phyloP scores from a whole-genome alignment of 306 rosid genomes.

The Citrullus amarus region DNA sequence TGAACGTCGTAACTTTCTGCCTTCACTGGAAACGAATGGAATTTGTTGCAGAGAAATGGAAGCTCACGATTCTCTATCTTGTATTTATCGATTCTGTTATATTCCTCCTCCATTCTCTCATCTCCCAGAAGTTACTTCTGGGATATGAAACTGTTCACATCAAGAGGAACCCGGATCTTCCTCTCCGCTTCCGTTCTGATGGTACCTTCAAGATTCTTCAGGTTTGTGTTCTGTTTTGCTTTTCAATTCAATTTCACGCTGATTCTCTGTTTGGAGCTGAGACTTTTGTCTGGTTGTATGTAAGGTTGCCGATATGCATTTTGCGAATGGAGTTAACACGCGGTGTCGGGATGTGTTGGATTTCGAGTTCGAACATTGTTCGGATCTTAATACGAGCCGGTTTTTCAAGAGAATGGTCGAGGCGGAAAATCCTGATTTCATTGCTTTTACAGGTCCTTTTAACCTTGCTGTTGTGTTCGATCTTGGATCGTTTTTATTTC shows the following conservation, averaged over 20 bases:
- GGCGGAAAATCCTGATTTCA: constrained; percentile 63
- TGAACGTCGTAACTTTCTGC: not conserved
- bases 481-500: not conserved
- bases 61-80: constrained; percentile 28
- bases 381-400: constrained; percentile 72
- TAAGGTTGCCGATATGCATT: constrained; percentile 95
- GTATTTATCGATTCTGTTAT: constrained; percentile 13
- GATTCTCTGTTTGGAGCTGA: not conserved
- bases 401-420: constrained; percentile 48
- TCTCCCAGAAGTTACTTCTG: constrained; percentile 21
- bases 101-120: constrained; percentile 22
- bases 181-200: constrained; percentile 68
- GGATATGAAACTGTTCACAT: constrained; percentile 28
- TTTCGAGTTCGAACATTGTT: constrained; percentile 51
- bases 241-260: not conserved
- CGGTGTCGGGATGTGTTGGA: constrained; percentile 66
- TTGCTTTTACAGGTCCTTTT: constrained; percentile 68
- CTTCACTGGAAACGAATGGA: constrained; percentile 9
- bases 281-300: not conserved
- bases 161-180: constrained; percentile 47
- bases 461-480: not conserved
- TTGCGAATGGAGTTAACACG: constrained; percentile 40
- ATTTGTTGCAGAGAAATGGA: constrained; percentile 21
- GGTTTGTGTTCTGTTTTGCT: constrained; percentile 13
- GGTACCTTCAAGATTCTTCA: constrained; percentile 91